Base-by-base conservation (phyloP, 2,329 filamentous ascomycete genomes). In the Byssochlamys sp. region DNA sequence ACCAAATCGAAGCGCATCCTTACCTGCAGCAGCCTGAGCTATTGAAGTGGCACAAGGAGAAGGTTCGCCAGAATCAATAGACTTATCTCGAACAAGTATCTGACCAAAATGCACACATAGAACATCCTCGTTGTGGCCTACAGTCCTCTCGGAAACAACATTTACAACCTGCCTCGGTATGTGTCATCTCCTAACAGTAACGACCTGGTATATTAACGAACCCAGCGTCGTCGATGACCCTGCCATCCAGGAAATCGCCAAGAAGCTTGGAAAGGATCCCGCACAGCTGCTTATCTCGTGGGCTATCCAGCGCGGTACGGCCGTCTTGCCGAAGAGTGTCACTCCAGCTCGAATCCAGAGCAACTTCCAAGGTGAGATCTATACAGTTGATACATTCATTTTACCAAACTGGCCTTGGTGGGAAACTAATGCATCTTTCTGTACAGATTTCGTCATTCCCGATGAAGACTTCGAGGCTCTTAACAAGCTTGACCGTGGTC, bases 191-290 rank as follows among this genome's bases (percentile, higher is more conserved):
- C 4, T 6, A 9, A 10, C 14, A 45, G n/a, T 9, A 7, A 3
- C 39, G 9, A 39, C 14, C 6, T n/a, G 39, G 19, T 2, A 45
- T 45, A 71, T 82, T 0, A 82, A 82, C 27, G 81, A 82, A 4
- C 83, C 84, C 58, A 76, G 87, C 61, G 77, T 87, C 64, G 79
- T 80, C 57, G 82, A 85, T 52, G 84, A 84, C 69, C 79, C 82
- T 0, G 77, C 83, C 6, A 74, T 85, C 19, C 77, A 82, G 66
- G 74, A 88, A 55, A 82, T 87, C 4, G 79, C 84, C 67, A 83
- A 82, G 75, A 82, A 84, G 65, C 77, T 81, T 35, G 79, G 81
- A 31, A 80, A 79, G 65, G 78, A 85, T n/a, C 78, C 80, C 2
- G 80, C 80, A 1, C 77, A 81, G 59, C 66, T 84, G 5, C 71